Evolutionary conservation across 169 alveolate genomes (phyloP).

Genomic region (Eimeria zaria): DNA sequence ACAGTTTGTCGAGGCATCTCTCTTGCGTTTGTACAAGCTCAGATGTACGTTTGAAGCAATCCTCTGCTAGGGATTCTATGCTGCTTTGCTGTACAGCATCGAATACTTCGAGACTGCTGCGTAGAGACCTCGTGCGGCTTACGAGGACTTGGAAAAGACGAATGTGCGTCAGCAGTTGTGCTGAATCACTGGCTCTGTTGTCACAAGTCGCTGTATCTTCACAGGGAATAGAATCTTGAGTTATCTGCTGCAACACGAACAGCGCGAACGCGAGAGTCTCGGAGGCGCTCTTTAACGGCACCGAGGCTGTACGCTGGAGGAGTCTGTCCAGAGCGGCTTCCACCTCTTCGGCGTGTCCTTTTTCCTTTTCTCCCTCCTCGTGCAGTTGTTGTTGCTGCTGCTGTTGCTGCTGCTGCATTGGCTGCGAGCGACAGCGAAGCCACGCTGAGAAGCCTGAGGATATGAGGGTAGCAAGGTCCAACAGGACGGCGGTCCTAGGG

Average conservation of each 20-base stretch:
- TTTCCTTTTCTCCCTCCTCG: not conserved
- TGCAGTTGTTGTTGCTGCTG: not conserved
- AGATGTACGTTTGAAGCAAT: not conserved
- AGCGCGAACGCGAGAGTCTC: slow-evolving; percentile 49
- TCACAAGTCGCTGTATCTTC: not conserved
- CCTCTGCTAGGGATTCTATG: slow-evolving; percentile 6
- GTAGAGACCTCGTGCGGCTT: slow-evolving; percentile 31
- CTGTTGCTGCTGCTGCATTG: not conserved
- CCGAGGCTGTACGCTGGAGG: slow-evolving; percentile 37
- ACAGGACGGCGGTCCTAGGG: slow-evolving; percentile 23
- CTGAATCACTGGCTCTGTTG: not conserved
- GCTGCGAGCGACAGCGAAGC: slow-evolving; percentile 16
- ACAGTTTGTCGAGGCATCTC: slow-evolving; percentile 40
- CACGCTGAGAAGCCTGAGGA: slow-evolving; percentile 16
- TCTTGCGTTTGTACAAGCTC: slow-evolving; percentile 40
- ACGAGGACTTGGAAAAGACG: slow-evolving; percentile 8
- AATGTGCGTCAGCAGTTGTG: not conserved
- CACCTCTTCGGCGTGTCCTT: not conserved
- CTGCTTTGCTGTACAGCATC: slow-evolving; percentile 19
- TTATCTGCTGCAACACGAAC: slow-evolving; percentile 47
- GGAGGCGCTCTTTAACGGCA: slow-evolving; percentile 57
- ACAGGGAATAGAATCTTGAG: not conserved
- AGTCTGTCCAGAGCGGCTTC: slow-evolving; percentile 34
- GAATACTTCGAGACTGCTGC: slow-evolving; percentile 12
- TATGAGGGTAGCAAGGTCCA: slow-evolving; percentile 16